A percentile compares a stretch with the other conserved stretches of the same genome.
These are phyloP conservation scores for Dendrobium officinale DNA, from an alignment of 106 monocot genomes.

Conservation along the genomic window DNA sequence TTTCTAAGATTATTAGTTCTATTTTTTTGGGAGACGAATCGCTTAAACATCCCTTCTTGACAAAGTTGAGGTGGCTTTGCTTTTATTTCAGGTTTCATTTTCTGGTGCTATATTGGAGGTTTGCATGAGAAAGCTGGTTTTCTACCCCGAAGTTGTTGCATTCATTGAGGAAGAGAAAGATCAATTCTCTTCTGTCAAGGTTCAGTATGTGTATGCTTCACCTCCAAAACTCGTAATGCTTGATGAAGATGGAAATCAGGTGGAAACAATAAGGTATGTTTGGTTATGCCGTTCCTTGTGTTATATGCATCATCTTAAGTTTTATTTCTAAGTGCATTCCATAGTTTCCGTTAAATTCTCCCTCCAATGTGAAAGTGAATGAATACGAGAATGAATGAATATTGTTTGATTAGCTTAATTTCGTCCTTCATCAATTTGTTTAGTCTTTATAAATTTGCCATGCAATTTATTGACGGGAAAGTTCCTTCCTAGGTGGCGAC, in stretches of 20 bases:
- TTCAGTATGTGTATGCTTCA: constrained; percentile 71
- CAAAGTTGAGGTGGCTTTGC: neutral
- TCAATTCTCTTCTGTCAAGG: constrained; percentile 63
- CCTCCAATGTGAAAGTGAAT: neutral
- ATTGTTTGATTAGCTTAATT: neutral
- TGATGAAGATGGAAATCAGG: constrained; percentile 52
- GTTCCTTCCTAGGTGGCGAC: neutral
- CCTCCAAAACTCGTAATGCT: constrained; percentile 93
- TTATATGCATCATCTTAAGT: neutral
- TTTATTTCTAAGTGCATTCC: neutral
- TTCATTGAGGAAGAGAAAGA: constrained; percentile 97
- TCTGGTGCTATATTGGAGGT: constrained; percentile 86
- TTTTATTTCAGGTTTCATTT: constrained; percentile 62
- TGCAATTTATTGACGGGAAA: neutral
- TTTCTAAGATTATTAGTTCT: neutral
- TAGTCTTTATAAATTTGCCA: neutral
- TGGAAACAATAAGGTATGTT: constrained; percentile 86
- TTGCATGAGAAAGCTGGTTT: constrained; percentile 94
- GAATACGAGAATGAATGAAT: neutral
- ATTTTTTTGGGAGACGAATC: neutral
- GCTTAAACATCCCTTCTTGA: neutral
- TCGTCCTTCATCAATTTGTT: neutral
- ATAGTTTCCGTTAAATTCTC: neutral
- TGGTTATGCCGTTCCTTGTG: neutral
- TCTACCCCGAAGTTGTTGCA: constrained; percentile 83